Base-by-base conservation (phyloP, 306 rosid species). In the Benincasa hispida region DNA sequence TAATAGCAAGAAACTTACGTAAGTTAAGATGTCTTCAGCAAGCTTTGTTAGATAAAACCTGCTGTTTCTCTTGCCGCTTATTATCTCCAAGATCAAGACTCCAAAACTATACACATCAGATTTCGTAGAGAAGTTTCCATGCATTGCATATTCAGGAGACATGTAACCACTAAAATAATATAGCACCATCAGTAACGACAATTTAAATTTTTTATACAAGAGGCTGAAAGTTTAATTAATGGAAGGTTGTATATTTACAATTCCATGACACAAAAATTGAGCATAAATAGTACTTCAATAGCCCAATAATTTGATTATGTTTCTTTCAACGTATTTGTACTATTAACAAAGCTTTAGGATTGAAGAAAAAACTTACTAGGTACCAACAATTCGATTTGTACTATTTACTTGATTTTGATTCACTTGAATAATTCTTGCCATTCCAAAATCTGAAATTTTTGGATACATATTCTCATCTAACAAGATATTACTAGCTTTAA, bases 391-490 rank as follows among this genome's bases (percentile, higher is more conserved):
- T 77, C 81, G 81, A 7, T 6, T 53, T 1, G 89, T 86, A 58
- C 6, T 6, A 8, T 41, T 78, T 77, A 39, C 85, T 77, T 76
- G 81, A 54, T 78, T 84, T 77, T 88, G 85, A 76, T 84, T 74
- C 8, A 34, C 51, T 21, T 66, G 79, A 30, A 84, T 58, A 22
- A 87, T 82, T 45, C 76, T 81, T 37, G 87, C 81, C 82, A 78
- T 30, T 0, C 88, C 89, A 79, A 89, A 87, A 48, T 87, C 85
- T 11, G 87, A 58, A 28, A 89, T 81, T 62, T 87, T 89, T 17
- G 86, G 70, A 53, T 85, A 81, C 76, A 87, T 80, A 51, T 82
- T 28, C 0, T 10, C 78, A 72, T 89, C 88, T 66, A 89, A 21
- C 30, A 87, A 57, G 32, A 89, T 24, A 41, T 87, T 89, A 24